Base-by-base conservation (phyloP, 768 basidiomycete genomes). In the Rhizopogon vesiculosus region DNA sequence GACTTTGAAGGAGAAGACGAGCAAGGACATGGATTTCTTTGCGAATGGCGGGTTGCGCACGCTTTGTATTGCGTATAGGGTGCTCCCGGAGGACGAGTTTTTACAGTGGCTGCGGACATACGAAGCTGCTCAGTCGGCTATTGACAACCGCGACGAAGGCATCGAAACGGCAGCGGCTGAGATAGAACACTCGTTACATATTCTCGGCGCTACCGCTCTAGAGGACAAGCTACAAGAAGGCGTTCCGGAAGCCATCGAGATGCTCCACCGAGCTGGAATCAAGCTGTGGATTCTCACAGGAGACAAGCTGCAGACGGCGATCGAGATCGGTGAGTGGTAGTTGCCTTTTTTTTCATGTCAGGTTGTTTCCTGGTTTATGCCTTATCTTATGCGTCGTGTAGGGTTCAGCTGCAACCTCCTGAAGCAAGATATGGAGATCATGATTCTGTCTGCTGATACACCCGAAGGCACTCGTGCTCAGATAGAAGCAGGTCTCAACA, bases 281-380 rank as follows among this genome's bases (percentile, higher is more conserved):
- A 99, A 98, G 72, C 70, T 99, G 2, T 99, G 96, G 96, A 96
- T 98, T 69, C 74, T 98, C 48, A 98, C 96, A 38, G 94, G 95
- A 28, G 96, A 99, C 73, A 99, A 99, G 71, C 78, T 98, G 1
- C 95, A 98, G 70, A 99, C 96, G 1, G 96, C 96, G 13, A 98
- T 99, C 66, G 96, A 98, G 69, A 98, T 99, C 59, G 96, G 81
- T 78, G 53, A 22, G 43, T 46, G 6, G 25, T 25, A 25, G 25
- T 25, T 25, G 25, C 25, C 25, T 25, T 25, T 25, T 22, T 22
- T 25, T 25, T 25, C 3, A 25, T 25, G 25, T 25, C 25, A 25
- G 25, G 25, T 25, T 25, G 3, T 25, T 25, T 25, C 25, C 25
- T 25, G 25, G 25, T 25, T 25, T 25, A 25, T 25, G 56, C 15